A percentile compares a stretch with the other conserved stretches of the same genome.
These are phyloP conservation scores for Coffea humblotiana DNA, from an alignment of 305 asterid species.

Conservation along the genomic window DNA sequence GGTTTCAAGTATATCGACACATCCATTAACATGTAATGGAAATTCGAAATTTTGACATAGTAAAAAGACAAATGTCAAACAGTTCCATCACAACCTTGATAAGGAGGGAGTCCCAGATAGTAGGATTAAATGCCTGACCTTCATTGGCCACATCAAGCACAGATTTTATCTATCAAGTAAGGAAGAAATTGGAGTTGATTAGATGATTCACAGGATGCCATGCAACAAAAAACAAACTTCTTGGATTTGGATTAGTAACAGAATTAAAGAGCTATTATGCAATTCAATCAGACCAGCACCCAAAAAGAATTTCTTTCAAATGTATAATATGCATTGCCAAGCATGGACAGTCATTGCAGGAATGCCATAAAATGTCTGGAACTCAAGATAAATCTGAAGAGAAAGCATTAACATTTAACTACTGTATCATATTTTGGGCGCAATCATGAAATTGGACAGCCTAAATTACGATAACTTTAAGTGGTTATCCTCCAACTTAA, in stretches of 20 bases:
- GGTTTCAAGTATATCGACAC: neutral
- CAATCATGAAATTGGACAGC: neutral
- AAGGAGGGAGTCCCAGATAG: conserved; percentile 97
- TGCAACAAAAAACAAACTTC: neutral
- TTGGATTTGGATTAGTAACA: neutral
- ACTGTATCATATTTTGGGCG: neutral
- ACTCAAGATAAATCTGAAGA: neutral
- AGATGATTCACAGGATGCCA: conserved; percentile 6
- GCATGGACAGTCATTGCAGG: neutral
- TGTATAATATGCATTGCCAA: neutral
- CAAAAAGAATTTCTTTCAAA: neutral
- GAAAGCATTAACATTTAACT: neutral
- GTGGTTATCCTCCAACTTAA: neutral
- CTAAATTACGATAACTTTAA: neutral
- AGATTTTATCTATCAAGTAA: conserved; percentile 52
- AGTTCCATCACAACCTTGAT: conserved; percentile 67
- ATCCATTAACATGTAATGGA: neutral
- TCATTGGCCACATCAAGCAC: conserved; percentile 73
- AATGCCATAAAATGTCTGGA: neutral
- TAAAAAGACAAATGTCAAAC: neutral
- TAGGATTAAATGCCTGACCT: conserved; percentile 81
- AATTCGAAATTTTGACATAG: neutral
- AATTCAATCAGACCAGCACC: neutral
- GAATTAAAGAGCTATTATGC: neutral
- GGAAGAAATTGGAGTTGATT: conserved; percentile 13